A percentile compares a stretch with the other conserved stretches of the same genome.
phyloP scores from a whole-genome alignment of 225 moss, liverwort and hornwort genomes.

The Polytrichum commune region DNA sequence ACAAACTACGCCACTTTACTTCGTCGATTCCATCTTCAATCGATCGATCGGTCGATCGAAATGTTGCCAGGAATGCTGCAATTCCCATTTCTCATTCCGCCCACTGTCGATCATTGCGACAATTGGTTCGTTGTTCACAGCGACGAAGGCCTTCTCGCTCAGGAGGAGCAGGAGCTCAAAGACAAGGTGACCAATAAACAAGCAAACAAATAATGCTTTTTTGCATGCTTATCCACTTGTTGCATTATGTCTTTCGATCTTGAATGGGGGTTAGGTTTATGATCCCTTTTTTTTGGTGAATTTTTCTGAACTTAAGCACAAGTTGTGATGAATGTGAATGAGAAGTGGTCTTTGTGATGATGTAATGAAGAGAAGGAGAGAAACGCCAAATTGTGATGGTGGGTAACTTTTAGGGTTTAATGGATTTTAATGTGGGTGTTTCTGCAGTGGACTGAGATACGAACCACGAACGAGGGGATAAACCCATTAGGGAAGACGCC shows the following conservation, averaged over 20 bases:
- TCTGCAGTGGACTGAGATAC: slow-evolving; percentile 69
- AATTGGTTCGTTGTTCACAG: slow-evolving; percentile 65
- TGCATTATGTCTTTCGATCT: too few relatives aligned
- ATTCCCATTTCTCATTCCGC: slow-evolving; percentile 75
- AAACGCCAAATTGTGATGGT: too few relatives aligned
- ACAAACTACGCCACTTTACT: too few relatives aligned
- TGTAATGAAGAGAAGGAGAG: too few relatives aligned
- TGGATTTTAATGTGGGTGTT: too few relatives aligned
- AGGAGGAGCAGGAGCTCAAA: slow-evolving; percentile 85
- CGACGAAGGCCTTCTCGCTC: slow-evolving; percentile 72
- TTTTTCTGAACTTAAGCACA: background rate
- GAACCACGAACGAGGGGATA: slow-evolving; percentile 65
- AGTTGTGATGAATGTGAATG: background rate
- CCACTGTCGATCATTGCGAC: slow-evolving; percentile 71
- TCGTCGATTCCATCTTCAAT: too few relatives aligned
- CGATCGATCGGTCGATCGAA: background rate
- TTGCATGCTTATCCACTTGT: background rate
- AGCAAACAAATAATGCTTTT: background rate
- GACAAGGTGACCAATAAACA: slow-evolving; percentile 50
- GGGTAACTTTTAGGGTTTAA: too few relatives aligned
- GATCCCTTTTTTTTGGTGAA: too few relatives aligned
- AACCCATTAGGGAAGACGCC: slow-evolving; percentile 84
- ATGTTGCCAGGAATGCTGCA: slow-evolving; percentile 75
- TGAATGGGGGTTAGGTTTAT: too few relatives aligned
- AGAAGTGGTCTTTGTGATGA: too few relatives aligned